A percentile compares a stretch with the other conserved stretches of the same genome.
Conservation (phyloP, 2,329 filamentous ascomycete species). For the Aspergillus uvarum region DNA sequence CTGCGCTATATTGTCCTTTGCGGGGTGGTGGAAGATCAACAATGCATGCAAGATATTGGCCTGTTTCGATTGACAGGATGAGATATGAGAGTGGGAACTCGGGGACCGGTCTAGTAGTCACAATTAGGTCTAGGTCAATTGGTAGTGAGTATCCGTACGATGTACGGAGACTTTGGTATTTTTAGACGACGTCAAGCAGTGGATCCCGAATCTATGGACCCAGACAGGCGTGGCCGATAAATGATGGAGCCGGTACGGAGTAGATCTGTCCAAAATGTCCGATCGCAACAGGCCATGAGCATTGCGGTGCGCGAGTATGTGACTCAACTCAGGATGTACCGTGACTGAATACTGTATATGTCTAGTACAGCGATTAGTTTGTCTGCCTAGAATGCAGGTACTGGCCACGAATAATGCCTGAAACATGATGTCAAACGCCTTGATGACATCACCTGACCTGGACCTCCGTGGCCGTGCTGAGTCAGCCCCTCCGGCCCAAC, state of each 20-base stretch:
- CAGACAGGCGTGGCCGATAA: not conserved
- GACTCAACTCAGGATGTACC: no score
- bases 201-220: slow-evolving; percentile 13
- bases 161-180: no score
- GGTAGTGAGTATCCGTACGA: not conserved
- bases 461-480: slow-evolving; percentile 17
- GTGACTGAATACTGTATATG: no score
- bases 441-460: slow-evolving; percentile 37
- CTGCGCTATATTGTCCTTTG: not conserved
- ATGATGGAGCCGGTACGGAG: not conserved
- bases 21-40: not conserved
- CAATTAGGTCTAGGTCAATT: not conserved
- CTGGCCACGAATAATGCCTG: not conserved
- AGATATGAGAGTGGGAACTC: not conserved
- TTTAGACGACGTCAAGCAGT: slow-evolving; percentile 13
- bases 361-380: not conserved
- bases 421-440: slow-evolving; percentile 1
- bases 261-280: not conserved
- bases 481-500: slow-evolving; percentile 21
- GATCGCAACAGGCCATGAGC: not conserved
- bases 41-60: slow-evolving; percentile 2
- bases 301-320: not conserved
- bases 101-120: not conserved
- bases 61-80: no score
- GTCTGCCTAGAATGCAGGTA: not conserved